phyloP scores from a whole-genome alignment of 768 basidiomycete genomes.

The Lactarius sp. region DNA sequence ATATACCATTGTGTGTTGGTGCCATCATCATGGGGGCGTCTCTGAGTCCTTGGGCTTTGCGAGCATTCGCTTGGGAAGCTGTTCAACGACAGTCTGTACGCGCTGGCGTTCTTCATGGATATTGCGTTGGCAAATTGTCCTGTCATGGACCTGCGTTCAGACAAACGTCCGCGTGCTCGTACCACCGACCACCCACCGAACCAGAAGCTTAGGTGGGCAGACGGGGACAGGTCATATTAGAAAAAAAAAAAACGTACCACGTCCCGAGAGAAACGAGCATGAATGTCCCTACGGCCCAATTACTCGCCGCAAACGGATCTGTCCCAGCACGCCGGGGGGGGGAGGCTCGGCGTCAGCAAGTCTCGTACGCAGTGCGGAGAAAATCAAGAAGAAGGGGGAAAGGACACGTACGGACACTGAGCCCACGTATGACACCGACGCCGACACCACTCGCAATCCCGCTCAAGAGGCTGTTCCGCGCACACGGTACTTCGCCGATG shows the following conservation, averaged over 20 bases:
- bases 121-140: constrained; percentile 61
- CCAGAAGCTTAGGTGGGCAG: neutral
- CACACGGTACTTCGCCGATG: constrained; percentile 70
- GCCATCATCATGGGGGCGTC: neutral
- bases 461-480: constrained; percentile 64
- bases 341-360: neutral
- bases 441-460: constrained; percentile 80
- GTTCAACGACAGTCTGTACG: constrained; percentile 54
- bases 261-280: constrained; percentile 59
- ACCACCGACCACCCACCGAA: neutral
- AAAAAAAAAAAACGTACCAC: constrained; percentile 45
- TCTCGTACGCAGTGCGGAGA: neutral
- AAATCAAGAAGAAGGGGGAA: neutral
- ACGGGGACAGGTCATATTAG: neutral
- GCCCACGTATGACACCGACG: constrained; percentile 66
- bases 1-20: constrained; percentile 12
- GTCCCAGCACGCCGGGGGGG: neutral
- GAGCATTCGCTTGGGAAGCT: constrained; percentile 51
- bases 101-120: constrained; percentile 49
- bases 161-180: neutral
- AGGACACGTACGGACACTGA: constrained; percentile 52
- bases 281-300: constrained; percentile 80
- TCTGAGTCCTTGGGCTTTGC: constrained; percentile 36
- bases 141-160: constrained; percentile 28
- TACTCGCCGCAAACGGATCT: constrained; percentile 64